Evolutionary conservation across 495 filamentous ascomycete genomes (phyloP), one percentile per base, ranked within the genome.

Genomic region (Physcia stellaris): DNA sequence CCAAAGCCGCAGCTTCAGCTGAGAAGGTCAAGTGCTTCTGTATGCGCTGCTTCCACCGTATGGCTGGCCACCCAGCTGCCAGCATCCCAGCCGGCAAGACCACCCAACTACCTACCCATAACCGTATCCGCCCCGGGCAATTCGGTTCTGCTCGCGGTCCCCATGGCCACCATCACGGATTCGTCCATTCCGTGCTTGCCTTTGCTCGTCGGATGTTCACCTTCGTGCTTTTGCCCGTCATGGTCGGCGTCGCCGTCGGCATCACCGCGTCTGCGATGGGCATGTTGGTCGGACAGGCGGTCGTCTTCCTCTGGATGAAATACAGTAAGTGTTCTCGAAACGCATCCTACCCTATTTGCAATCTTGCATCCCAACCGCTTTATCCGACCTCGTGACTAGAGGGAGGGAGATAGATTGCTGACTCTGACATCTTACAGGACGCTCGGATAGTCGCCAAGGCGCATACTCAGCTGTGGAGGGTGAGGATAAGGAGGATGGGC

Each of bases 261-360:
- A 47, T 72, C 40, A 55, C 59, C 4, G 67, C 68, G 27, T 64
- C 63, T 38, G 64, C 62, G n/a, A 48, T 72, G 23, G 68, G 68
- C 33, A 72, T 70, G 67, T 46, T 70, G 24, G 57, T 70, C 13
- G 68, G 67, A 28, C 66, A 72, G 52, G 40, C 57, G 12, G 55
- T 66, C 22, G 55, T 70, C 17, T 70, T 63, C 53, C 20, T 70
- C 35, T 72, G 68, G 68, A 57, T 58, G 35, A 61, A 63, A 29
- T 60, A 58, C 49, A 60, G 62, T 13, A 40, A 59, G 56, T 30
- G 43, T 49, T 37, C 19, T 40, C 22, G 45, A 49, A 23, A 33
- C 46, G 15, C n/a, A n/a, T n/a, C n/a, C n/a, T n/a, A n/a, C n/a
- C n/a, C n/a, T n/a, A n/a, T n/a, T n/a, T n/a, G n/a, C n/a, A n/a